These are phyloP conservation scores for Neostapfia colusana DNA, from an alignment of 176 grass and related monocot genomes.

Conservation along the genomic window DNA sequence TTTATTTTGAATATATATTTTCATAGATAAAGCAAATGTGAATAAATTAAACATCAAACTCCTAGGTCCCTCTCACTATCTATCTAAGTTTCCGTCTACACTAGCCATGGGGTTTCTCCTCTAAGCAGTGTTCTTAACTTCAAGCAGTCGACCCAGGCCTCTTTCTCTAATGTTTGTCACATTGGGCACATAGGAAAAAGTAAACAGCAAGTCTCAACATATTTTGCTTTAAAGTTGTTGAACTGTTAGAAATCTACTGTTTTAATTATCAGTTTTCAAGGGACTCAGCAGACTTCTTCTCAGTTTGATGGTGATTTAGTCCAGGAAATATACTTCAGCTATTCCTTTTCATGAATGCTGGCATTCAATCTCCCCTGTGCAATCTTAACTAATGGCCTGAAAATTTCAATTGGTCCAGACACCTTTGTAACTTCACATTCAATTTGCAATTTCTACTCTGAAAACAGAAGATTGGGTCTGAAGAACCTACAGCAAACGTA, in stretches of 20 bases:
- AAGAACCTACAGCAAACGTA: too few relatives aligned
- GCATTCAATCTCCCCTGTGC: neutral
- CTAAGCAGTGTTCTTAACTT: neutral
- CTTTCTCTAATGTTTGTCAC: neutral
- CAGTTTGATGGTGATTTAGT: neutral
- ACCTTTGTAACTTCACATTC: too few relatives aligned
- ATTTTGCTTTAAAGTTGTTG: neutral
- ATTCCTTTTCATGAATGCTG: constrained; percentile 2
- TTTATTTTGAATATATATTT: neutral
- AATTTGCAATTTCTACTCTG: neutral
- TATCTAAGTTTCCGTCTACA: neutral
- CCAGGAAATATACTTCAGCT: neutral
- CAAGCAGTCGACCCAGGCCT: neutral
- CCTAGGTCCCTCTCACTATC: neutral
- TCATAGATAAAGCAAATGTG: neutral
- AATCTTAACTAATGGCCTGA: neutral
- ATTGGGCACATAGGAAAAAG: neutral
- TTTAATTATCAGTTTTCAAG: constrained; percentile 1
- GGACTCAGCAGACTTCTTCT: neutral
- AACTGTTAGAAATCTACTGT: neutral
- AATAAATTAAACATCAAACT: neutral
- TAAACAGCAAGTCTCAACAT: neutral
- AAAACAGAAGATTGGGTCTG: too few relatives aligned
- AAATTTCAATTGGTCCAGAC: neutral
- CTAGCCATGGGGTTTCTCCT: neutral